Conservation (phyloP, 495 filamentous ascomycete genomes). For the Acidomyces sp. region DNA sequence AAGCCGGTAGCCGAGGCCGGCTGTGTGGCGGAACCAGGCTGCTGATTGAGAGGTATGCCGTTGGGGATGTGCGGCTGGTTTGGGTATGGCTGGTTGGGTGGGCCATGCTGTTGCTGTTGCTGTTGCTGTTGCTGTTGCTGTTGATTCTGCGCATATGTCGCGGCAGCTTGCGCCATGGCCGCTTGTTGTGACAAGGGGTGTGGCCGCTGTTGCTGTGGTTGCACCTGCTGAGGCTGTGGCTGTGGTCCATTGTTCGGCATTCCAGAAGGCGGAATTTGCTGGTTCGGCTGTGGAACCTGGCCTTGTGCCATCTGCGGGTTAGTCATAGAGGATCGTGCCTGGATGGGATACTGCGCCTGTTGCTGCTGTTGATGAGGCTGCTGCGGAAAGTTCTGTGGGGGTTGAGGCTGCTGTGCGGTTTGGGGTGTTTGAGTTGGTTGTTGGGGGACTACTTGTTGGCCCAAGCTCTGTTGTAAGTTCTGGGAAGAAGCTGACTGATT, state of each 20-base stretch:
- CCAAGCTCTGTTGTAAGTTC: conserved; percentile 8
- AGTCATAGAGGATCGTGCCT: conserved; percentile 7
- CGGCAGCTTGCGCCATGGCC: conserved; percentile 47
- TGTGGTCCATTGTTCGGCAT: conserved; percentile 9
- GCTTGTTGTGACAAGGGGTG: conserved; percentile 50
- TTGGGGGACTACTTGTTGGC: conserved; percentile 2
- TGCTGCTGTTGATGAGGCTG: conserved; percentile 1
- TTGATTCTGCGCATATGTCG: conserved; percentile 39
- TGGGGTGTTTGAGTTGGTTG: neutral
- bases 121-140: conserved; percentile 26
- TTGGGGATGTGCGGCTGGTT: conserved; percentile 25
- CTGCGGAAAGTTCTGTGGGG: conserved; percentile 6
- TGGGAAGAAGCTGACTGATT: neutral
- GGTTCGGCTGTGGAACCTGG: conserved; percentile 7
- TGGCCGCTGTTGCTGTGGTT: conserved; percentile 25
- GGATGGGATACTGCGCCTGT: conserved; percentile 5
- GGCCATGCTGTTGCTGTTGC: conserved; percentile 9
- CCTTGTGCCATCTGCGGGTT: conserved; percentile 7
- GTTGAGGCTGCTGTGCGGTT: conserved; percentile 11
- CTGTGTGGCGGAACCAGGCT: conserved; percentile 39
- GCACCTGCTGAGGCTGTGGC: conserved; percentile 4
- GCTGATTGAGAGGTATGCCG: conserved; percentile 18
- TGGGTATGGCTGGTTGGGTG: no score
- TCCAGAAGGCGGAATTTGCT: conserved; percentile 7
- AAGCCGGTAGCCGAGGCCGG: conserved; percentile 27